Evolutionary conservation across 805 yeast genomes (phyloP), one percentile per base, ranked within the genome.

Genomic region (Cyberlindnera petersonii): DNA sequence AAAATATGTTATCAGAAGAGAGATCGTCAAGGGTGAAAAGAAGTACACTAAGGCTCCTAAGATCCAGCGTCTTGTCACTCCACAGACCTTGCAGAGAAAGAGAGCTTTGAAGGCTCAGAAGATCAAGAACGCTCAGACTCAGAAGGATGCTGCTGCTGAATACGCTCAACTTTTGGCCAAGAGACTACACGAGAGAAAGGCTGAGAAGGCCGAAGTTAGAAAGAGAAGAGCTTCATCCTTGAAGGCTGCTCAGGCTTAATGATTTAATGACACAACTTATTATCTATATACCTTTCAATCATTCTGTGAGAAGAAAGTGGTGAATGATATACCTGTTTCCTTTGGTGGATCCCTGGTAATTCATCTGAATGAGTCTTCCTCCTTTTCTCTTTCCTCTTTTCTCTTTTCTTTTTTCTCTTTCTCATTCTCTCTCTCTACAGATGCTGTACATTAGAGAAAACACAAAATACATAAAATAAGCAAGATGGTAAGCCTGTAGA

Each of bases 141-240:
- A 88, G 76, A 88, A 95, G 87, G 98, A 93, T 73, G 96, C 95
- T 75, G 98, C 99, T 74, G 95, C 98, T 68, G 98, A 93, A 75
- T 93, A 93, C 83, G 95, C 97, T 68, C 95, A 89, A 76, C 79
- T 93, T 68, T 80, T 93, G 71, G 98, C 99, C 68, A 76, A 87
- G 79, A 91, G 98, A 75, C 84, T 91, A 72, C 85, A 87, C 74
- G 97, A 91, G 77, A 87, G 89, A 78, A 91, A 91, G 81, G 91
- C 94, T 69, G 95, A 87, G 76, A 86, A 79, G 79, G 96, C 96
- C 75, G 97, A 88, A 79, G 80, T 85, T 75, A 88, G 85, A 79
- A 91, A 91, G 95, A 88, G 97, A 85, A 88, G 98, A 82, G 98
- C 98, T 72, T 89, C 97, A 64, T 93, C 98, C 61, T 82, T 93